Evolutionary conservation across 345 rosid species (phyloP).

Genomic region (Hypericum perforatum): DNA sequence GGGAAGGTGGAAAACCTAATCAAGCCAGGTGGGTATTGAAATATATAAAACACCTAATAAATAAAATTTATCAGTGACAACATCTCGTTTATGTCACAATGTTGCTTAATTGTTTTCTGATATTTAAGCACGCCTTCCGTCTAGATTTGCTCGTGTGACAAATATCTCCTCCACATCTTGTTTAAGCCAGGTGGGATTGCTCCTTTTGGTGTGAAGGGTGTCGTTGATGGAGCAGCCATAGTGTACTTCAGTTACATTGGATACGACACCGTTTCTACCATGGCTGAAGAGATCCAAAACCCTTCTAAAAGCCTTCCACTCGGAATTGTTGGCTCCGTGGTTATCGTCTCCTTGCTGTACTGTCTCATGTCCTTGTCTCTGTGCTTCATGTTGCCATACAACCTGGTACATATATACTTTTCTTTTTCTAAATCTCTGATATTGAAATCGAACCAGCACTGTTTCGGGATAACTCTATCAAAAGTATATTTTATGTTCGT

Average conservation of each 20-base stretch:
- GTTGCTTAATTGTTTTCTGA: no score
- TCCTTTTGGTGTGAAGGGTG: conserved; percentile 71
- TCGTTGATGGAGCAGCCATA: conserved; percentile 70
- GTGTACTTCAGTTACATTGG: conserved; percentile 93
- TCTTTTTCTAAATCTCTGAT: no score
- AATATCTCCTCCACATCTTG: conserved; percentile 8
- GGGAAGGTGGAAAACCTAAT: conserved; percentile 53
- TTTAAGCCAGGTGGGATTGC: conserved; percentile 69
- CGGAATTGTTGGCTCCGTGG: conserved; percentile 78
- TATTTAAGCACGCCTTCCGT: no score
- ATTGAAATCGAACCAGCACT: no score
- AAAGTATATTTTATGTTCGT: no score
- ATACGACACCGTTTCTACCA: conserved; percentile 83
- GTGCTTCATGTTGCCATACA: conserved; percentile 72
- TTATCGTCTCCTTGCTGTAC: conserved; percentile 54
- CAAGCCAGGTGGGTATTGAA: conserved; percentile 59
- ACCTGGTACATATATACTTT: conserved; percentile 36
- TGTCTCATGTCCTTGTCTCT: conserved; percentile 81
- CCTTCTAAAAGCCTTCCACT: conserved; percentile 73
- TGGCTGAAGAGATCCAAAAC: conserved; percentile 89
- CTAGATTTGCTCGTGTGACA: no score
- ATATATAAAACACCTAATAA: no score
- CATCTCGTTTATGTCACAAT: no score
- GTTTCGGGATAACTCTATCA: no score
- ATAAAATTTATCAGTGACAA: no score